phyloP scores from a whole-genome alignment of 202 grass and related monocot species.

The Carex sylvatica region DNA sequence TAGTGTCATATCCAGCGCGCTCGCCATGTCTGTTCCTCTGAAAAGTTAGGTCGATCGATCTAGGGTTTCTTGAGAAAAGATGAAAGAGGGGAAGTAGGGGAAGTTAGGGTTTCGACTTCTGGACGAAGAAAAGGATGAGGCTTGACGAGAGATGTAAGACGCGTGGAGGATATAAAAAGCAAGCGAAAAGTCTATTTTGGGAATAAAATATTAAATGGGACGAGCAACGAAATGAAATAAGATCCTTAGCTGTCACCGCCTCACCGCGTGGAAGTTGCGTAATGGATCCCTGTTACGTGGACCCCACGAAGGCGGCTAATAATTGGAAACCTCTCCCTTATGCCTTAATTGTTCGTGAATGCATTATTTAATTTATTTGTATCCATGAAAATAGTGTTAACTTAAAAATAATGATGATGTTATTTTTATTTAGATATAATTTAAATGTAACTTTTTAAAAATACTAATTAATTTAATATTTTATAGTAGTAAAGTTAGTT shows the following conservation, averaged over 20 bases:
- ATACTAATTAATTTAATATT: no score
- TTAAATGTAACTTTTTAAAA: no score
- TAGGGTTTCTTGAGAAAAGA: constrained; percentile 29
- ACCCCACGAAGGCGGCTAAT: neutral
- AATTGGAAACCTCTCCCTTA: no score
- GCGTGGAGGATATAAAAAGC: constrained; percentile 31
- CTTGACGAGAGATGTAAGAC: neutral
- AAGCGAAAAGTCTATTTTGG: neutral
- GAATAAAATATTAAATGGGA: neutral
- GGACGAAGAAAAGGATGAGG: constrained; percentile 23
- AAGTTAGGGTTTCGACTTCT: constrained; percentile 1
- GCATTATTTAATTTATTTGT: no score
- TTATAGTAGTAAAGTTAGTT: no score
- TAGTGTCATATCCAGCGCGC: constrained; percentile 80
- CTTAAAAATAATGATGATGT: no score
- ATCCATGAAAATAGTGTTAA: no score
- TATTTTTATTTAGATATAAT: no score
- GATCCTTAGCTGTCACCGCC: constrained; percentile 1
- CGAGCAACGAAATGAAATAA: neutral
- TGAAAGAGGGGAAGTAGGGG: neutral
- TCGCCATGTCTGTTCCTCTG: constrained; percentile 46
- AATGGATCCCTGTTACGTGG: neutral
- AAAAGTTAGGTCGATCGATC: constrained; percentile 25
- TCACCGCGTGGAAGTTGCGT: constrained; percentile 3
- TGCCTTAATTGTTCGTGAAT: no score